Conservation (phyloP, 2,329 filamentous ascomycete genomes). For the Rugonectria rugulosa region DNA sequence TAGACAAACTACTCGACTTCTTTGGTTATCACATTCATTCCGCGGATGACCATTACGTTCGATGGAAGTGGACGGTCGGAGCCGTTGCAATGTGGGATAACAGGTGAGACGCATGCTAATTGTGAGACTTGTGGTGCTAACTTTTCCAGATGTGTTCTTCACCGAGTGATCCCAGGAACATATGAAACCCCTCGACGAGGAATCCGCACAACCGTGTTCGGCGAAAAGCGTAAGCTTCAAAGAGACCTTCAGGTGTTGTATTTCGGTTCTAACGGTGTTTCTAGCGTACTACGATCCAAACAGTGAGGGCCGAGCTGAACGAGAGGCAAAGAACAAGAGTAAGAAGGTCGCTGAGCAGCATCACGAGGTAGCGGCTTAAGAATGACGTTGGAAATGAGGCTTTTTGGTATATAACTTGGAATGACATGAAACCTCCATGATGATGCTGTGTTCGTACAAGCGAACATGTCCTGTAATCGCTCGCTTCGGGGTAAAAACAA, state of each 20-base stretch:
- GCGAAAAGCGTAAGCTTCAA: conserved; percentile 18
- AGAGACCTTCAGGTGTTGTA: no score
- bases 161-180: conserved; percentile 24
- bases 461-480: neutral
- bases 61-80: conserved; percentile 59
- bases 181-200: conserved; percentile 24
- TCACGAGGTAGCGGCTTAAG: neutral
- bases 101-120: conserved; percentile 7
- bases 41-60: conserved; percentile 57
- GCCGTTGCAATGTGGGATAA: conserved; percentile 62
- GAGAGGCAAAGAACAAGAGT: conserved; percentile 4
- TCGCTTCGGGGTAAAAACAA: neutral
- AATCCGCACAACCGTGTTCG: conserved; percentile 22
- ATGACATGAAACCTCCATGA: neutral
- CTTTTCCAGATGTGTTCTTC: conserved; percentile 6
- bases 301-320: conserved; percentile 21
- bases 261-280: neutral
- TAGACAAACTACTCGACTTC: conserved; percentile 50
- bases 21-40: conserved; percentile 56
- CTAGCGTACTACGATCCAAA: conserved; percentile 15
- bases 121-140: neutral
- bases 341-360: neutral
- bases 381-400: no score
- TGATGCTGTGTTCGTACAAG: neutral
- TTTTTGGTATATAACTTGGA: neutral